phyloP scores from a whole-genome alignment of 805 yeast genomes.

The Lachancea thermotolerans region DNA sequence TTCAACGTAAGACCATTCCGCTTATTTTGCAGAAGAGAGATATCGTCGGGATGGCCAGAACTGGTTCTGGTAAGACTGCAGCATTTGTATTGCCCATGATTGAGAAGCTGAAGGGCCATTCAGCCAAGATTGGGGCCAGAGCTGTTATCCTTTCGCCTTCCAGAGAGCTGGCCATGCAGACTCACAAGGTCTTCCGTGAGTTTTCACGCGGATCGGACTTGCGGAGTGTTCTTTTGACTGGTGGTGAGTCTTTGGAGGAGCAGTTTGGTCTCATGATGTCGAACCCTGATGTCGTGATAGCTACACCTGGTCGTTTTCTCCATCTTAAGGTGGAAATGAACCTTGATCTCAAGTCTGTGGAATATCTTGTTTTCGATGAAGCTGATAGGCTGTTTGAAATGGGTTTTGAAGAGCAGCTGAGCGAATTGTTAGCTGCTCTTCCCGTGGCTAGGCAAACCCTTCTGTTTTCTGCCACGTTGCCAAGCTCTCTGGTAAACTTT shows the following conservation, averaged over 20 bases:
- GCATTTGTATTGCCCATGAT: constrained; percentile 89
- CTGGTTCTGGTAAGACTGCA: constrained; percentile 99
- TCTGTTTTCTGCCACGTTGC: constrained; percentile 91
- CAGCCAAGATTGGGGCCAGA: constrained; percentile 81
- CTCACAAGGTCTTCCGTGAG: constrained; percentile 81
- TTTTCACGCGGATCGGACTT: constrained; percentile 79
- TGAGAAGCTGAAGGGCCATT: constrained; percentile 75
- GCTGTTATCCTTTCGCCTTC: constrained; percentile 90
- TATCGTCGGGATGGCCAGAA: constrained; percentile 98
- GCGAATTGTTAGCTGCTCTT: constrained; percentile 76
- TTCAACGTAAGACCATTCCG: constrained; percentile 94
- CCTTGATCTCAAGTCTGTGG: constrained; percentile 72
- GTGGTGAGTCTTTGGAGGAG: constrained; percentile 98
- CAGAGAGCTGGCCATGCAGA: constrained; percentile 93
- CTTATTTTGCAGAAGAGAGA: constrained; percentile 80
- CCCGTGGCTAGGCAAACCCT: constrained; percentile 82
- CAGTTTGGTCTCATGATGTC: constrained; percentile 89
- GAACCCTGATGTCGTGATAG: constrained; percentile 90
- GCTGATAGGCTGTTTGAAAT: constrained; percentile 95
- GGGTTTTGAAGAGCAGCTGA: constrained; percentile 92
- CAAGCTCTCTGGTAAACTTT: constrained; percentile 85
- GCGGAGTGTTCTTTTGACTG: constrained; percentile 74
- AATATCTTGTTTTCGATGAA: constrained; percentile 92
- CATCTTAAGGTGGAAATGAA: constrained; percentile 96
- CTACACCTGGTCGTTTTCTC: constrained; percentile 96